Evolutionary conservation across 495 filamentous ascomycete genomes (phyloP), one percentile per base, ranked within the genome.

Genomic region (Podospora australis): DNA sequence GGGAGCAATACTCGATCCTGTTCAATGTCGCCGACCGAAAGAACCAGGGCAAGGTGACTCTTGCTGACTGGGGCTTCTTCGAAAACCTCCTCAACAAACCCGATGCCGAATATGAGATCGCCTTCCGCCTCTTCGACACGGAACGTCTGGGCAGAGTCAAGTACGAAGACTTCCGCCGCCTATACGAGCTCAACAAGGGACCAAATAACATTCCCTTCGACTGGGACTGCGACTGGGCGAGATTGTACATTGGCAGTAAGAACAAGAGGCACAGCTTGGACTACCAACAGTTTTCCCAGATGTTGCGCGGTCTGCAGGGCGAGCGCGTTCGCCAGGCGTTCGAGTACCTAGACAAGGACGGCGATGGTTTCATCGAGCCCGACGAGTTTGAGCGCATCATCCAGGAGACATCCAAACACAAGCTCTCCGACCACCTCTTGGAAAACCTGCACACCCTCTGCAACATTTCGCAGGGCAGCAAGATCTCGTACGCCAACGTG

Each of bases 51-150:
- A 82, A 78, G 56, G 71, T 98, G 25, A 86, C 64, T 51, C 66
- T 98, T 22, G 74, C 80, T 50, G 92, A 98, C 67, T 98, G 90
- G 90, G 81, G 75, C 11, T 84, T 83, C 38, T 98, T 96, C 64
- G 85, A 96, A 67, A 91, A 95, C 70, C 80, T 98, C 46, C 80
- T 98, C 28, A 77, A 78, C 42, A 96, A 96, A 64, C 89, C 92
- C 52, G 92, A 97, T 54, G 94, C 92, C 59, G 94, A 98, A 66
- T 98, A 98, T 64, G 90, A 98, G 69, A 96, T 98, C 54, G 91
- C 90, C 4, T 98, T 96, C 70, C 86, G 94, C 48, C 77, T 97
- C 22, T 98, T 98, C 68, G 92, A 97, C 56, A 67, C 84, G 51
- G 79, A 92, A 21, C 80, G 86, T 28, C 84, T 78, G 17, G 92